These are phyloP conservation scores for Hanseniaspora thailandica DNA, from an alignment of 805 yeast species.

Conservation along the genomic window DNA sequence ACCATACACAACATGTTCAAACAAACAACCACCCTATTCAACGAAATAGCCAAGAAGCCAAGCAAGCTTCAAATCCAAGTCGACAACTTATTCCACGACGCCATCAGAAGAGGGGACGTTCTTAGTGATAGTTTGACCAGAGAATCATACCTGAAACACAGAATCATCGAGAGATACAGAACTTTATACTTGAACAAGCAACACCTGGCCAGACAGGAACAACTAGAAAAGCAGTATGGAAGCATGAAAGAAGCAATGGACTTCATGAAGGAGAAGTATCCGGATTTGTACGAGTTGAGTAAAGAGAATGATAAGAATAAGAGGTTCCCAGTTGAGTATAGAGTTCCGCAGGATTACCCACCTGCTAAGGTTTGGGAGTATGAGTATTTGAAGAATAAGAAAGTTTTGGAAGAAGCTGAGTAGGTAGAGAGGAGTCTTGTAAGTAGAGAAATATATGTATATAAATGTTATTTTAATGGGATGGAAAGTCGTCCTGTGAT, in stretches of 20 bases:
- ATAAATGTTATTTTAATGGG: not conserved
- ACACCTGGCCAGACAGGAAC: slow-evolving; percentile 33
- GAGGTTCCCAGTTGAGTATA: slow-evolving; percentile 70
- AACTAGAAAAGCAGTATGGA: slow-evolving; percentile 48
- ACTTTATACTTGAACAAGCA: slow-evolving; percentile 43
- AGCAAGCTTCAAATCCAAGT: slow-evolving; percentile 2
- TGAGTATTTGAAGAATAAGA: slow-evolving; percentile 27
- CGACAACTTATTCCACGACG: not conserved
- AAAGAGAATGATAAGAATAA: slow-evolving; percentile 42
- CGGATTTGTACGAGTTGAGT: slow-evolving; percentile 52
- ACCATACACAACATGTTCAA: not conserved
- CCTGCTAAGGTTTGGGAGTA: slow-evolving; percentile 70
- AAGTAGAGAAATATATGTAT: not conserved
- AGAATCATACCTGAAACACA: slow-evolving; percentile 80
- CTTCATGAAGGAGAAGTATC: slow-evolving; percentile 43
- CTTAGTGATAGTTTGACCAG: slow-evolving; percentile 26
- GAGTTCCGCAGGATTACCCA: slow-evolving; percentile 84
- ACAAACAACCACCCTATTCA: not conserved
- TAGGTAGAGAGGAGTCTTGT: not conserved
- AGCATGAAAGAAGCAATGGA: slow-evolving; percentile 62
- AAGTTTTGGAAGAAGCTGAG: not conserved
- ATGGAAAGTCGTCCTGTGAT: no score
- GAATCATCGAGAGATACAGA: slow-evolving; percentile 79
- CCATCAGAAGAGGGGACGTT: not conserved
- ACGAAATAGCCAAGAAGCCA: not conserved